Evolutionary conservation across 2,329 filamentous ascomycete genomes (phyloP).

Genomic region (Penicillium capsulatum): DNA sequence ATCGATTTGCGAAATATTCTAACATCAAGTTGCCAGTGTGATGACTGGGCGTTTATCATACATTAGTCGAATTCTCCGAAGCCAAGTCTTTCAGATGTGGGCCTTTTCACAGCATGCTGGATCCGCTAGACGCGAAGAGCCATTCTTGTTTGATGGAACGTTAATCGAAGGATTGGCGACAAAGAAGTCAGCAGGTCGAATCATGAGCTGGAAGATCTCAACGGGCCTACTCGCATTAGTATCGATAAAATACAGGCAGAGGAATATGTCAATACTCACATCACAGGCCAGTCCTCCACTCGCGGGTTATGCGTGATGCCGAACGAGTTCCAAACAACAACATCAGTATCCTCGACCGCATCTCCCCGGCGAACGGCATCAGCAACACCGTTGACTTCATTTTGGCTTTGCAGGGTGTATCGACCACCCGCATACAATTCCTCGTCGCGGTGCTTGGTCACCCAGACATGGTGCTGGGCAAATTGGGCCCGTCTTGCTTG

Average conservation of each 20-base stretch:
- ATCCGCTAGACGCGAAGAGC: slow-evolving; percentile 29
- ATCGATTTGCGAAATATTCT: too few species aligned
- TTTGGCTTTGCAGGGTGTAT: slow-evolving; percentile 52
- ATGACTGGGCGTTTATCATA: too few species aligned
- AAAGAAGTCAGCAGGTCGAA: slow-evolving; percentile 54
- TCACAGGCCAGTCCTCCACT: slow-evolving; percentile 45
- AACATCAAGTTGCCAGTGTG: too few species aligned
- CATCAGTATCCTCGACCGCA: slow-evolving; percentile 38
- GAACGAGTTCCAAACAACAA: slow-evolving; percentile 45
- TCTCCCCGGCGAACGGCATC: slow-evolving; percentile 34
- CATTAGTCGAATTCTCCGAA: too few species aligned
- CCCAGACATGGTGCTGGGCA: slow-evolving; percentile 53
- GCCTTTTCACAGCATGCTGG: slow-evolving; percentile 32
- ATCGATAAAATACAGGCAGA: background rate
- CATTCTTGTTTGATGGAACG: slow-evolving; percentile 45
- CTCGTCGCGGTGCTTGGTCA: slow-evolving; percentile 50
- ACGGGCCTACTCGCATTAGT: slow-evolving; percentile 27
- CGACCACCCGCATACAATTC: slow-evolving; percentile 53
- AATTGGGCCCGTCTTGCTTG: slow-evolving; percentile 53
- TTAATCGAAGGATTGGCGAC: slow-evolving; percentile 51
- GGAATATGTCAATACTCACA: slow-evolving; percentile 26
- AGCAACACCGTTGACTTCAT: slow-evolving; percentile 35
- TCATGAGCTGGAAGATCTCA: slow-evolving; percentile 38
- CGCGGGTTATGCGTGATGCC: slow-evolving; percentile 46
- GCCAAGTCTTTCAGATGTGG: slow-evolving; percentile 25